Evolutionary conservation across 2,329 filamentous ascomycete species (phyloP).

Genomic region (Coniochaeta sp.): DNA sequence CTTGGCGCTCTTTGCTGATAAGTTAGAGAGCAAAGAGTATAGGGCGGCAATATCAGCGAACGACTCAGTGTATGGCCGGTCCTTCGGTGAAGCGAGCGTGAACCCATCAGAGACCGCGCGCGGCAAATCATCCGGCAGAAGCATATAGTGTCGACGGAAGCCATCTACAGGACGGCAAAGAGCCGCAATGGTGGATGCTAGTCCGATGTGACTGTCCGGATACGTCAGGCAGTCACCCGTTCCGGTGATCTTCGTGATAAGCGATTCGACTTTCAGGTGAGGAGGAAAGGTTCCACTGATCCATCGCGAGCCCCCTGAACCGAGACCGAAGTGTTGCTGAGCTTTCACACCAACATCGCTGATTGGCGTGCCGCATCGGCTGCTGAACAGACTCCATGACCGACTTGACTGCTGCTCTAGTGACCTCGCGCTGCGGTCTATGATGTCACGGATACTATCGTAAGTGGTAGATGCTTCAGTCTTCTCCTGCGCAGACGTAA

Average conservation of each 20-base stretch:
- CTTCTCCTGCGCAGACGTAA: not conserved
- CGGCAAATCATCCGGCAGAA: not conserved
- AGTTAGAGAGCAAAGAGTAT: not conserved
- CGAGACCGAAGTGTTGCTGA: slow-evolving; percentile 5
- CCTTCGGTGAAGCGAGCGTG: not conserved
- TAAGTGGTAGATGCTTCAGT: not conserved
- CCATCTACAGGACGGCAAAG: slow-evolving; percentile 3
- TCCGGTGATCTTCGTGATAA: slow-evolving; percentile 4
- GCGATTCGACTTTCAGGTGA: slow-evolving; percentile 5
- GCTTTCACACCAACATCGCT: slow-evolving; percentile 5
- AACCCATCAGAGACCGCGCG: slow-evolving; percentile 1
- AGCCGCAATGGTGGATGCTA: slow-evolving; percentile 8
- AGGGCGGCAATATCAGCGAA: not conserved
- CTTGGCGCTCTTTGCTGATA: not conserved
- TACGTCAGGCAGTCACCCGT: slow-evolving; percentile 5
- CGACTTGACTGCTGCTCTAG: not conserved
- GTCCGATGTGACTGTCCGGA: slow-evolving; percentile 6
- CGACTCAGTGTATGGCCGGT: not conserved
- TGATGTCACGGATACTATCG: not conserved
- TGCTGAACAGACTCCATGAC: not conserved
- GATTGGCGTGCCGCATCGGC: not conserved
- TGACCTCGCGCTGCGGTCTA: not conserved
- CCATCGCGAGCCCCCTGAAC: slow-evolving; percentile 6
- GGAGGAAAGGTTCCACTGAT: slow-evolving; percentile 9
- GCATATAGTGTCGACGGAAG: slow-evolving; percentile 1